Base-by-base conservation (phyloP, 1,284 basidiomycete genomes). In the Microbotryomycetes sp. region DNA sequence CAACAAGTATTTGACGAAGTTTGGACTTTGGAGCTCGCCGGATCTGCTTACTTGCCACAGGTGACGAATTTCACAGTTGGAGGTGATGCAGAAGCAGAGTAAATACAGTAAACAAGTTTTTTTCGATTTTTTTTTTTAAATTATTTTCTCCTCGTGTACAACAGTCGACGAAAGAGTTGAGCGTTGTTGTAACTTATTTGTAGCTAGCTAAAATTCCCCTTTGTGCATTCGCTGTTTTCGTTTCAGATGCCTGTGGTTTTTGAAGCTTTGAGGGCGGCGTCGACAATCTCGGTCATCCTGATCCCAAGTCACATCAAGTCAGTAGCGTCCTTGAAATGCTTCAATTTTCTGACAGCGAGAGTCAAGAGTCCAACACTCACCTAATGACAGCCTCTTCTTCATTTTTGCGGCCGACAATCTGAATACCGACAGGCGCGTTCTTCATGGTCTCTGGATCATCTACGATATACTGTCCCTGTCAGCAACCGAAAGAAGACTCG, bases 391-490 rank as follows among this genome's bases (percentile, higher is more conserved):
- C 84, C 70, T 88, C 87, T 66, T 89, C 87, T 70, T 89, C 85
- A 47, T 84, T 76, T n/a, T 82, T 83, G 55, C 82, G 77, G 0
- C 83, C 85, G 3, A 88, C 79, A 5, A 88, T 70, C 69, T 90
- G 88, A 24, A 90, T 73, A n/a, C 79, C 76, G 6, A 89, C 78
- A 0, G 88, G 88, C 0, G 82, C 83, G 60, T 82, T 79, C 55
- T 77, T 76, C 65, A 82, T 84, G 15, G 77, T 77, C 29, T 79
- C 76, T 0, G 86, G 82, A 52, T 84, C 77, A 69, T 88, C 85
- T 85, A 35, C 24, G 28, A 26, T 21, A 29, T n/a, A 21, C 5
- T n/a, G 47, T n/a, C 0, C 59, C 15, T 16, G 30, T 30, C 16
- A 26, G 27, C 15, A 45, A 24, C 15, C 23, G 54, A 41, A 15